Evolutionary conservation across 176 grass and related monocot genomes (phyloP), one percentile per base, ranked within the genome.

Genomic region (Avena eriantha): DNA sequence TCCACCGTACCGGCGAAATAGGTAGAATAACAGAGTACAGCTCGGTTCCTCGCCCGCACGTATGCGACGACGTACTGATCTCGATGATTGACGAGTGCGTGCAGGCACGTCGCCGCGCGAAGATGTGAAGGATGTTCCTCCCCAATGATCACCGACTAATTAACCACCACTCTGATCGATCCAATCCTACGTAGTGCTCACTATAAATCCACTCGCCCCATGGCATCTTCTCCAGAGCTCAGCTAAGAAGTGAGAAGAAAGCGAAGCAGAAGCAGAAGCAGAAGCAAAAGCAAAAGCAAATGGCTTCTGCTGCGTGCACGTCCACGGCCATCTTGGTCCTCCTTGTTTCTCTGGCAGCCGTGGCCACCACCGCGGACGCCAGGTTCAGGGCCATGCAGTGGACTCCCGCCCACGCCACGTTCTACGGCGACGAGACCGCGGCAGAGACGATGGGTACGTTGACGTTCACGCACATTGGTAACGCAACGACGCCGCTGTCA

Each of bases 361-460:
- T 43, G 51, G 78, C 84, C 79, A 83, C 56, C 81, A 63, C 51
- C 5, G 89, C 35, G 11, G 73, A 92, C 51, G 90, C 95, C 19
- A 63, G 70, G 85, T 95, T 95, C 68, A 79, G 8, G 76, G 90
- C 91, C 29, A 80, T 55, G 80, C 85, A 82, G 72, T 95, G 91
- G 89, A 89, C 85, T 12, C 77, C 83, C 26, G 93, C 92, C 33
- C 90, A 96, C 87, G 93, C 92, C 14, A 96, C 96, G 26, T 98
- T 92, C 88, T 98, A 98, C 24, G 93, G 96, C 80, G 92, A 94
- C 69, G 90, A 98, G 84, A 84, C 83, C 2, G 87, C 90, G 6
- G 75, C 92, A 2, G 90, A 92, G 80, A 96, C 92, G 21, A 89
- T 96, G 83, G 86, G 96, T 95, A 81, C 43, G n/a, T n/a, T n/a